Conservation (phyloP, 305 asterid species). For the Solanum aculeatissimum region DNA sequence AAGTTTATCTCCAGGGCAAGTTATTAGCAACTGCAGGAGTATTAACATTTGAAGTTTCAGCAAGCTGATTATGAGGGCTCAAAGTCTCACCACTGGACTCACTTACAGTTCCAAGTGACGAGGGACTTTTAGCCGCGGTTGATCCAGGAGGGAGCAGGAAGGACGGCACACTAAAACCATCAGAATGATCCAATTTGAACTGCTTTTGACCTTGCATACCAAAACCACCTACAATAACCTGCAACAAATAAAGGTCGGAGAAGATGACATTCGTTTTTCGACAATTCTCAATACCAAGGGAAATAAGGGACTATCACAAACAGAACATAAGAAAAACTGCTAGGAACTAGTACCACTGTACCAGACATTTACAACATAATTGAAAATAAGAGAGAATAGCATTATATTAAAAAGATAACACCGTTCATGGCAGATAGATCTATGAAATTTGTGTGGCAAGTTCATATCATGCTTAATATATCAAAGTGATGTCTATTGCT, state of each 20-base stretch:
- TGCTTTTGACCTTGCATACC: not conserved
- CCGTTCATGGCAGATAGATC: not conserved
- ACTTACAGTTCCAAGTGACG: slow-evolving; percentile 5
- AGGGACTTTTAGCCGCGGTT: not conserved
- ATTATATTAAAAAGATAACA: not conserved
- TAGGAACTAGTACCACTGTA: not conserved
- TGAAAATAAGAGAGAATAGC: not conserved
- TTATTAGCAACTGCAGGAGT: not conserved
- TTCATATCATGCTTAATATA: not conserved
- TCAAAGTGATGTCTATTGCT: not conserved
- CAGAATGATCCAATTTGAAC: not conserved
- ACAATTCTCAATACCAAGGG: not conserved
- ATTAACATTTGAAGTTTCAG: not conserved
- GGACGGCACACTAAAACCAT: not conserved
- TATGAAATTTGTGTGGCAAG: not conserved
- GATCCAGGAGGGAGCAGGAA: not conserved
- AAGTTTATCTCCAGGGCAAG: slow-evolving; percentile 1
- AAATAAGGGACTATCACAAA: not conserved
- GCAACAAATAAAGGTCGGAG: not conserved
- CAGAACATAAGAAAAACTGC: not conserved
- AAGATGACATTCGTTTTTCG: not conserved
- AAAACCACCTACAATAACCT: slow-evolving; percentile 11
- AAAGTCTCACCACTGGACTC: slow-evolving; percentile 10
- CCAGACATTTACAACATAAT: not conserved
- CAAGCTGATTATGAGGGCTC: slow-evolving; percentile 9